Evolutionary conservation across 1,139 yeast species (phyloP), one percentile per base, ranked within the genome.

Genomic region (Scheffersomyces segobiensis): DNA sequence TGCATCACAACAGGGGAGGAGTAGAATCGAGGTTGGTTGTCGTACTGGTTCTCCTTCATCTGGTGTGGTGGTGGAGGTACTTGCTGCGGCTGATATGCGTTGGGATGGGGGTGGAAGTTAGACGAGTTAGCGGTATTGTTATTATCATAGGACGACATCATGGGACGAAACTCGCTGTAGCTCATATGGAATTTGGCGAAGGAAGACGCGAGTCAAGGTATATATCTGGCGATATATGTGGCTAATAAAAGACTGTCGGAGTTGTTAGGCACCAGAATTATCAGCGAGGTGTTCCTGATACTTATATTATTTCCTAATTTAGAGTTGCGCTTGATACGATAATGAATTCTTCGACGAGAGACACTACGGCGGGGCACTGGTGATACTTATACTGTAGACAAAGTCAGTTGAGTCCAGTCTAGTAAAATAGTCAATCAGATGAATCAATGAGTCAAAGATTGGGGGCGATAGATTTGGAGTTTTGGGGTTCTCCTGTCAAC

Each of bases 1-100:
- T 67, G 72, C 46, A 68, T 62, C 20, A 68, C 65, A 65, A 68
- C 60, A 17, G 71, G 69, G 39, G 62, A 60, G 19, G 67, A 60
- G 60, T 67, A 69, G 59, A 58, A 67, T 10, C 72, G 60, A 6
- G 71, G 69, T 52, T 65, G 70, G 55, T 60, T 56, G 52, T 59
- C 63, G 52, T 60, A 63, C 48, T 53, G 59, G 10, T 54, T 19
- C 18, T 57, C 61, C 53, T 60, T 59, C 51, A 59, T 42, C 49
- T 52, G 50, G 46, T 54, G 56, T 14, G 42, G 52, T 19, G 51
- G 55, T 18, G 51, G 50, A 10, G 56, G 52, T 18, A 22, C 52
- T 22, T 21, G 46, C 48, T 53, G 55, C 17, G 26, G 55, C 8
- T 24, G 26, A n/a, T 48, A 48, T 17, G 50, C 50, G 52, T 49